Conservation (phyloP, 73 alveolate species). For the Breviolum minutum region DNA sequence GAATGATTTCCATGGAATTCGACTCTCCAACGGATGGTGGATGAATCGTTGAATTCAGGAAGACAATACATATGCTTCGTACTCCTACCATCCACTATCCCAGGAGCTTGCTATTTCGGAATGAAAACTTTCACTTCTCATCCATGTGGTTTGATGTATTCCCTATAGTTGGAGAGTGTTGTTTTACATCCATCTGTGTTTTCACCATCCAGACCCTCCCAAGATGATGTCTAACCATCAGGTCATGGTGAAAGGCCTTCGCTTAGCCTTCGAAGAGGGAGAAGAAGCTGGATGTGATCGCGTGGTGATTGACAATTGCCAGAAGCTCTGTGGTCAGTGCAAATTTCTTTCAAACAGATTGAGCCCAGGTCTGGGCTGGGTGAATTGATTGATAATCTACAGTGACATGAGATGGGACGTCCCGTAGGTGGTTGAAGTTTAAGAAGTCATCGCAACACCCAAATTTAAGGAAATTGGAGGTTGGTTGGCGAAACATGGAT, state of each 20-base stretch:
- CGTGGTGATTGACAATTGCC: slow-evolving; percentile 50
- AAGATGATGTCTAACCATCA: not conserved
- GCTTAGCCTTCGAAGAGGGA: slow-evolving; percentile 55
- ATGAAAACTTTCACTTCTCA: no score
- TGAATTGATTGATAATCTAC: no score
- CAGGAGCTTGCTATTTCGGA: no score
- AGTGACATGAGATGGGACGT: no score
- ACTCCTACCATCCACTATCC: no score
- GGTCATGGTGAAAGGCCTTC: slow-evolving; percentile 59
- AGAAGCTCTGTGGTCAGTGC: not conserved
- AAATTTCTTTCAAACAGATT: not conserved
- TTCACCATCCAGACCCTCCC: not conserved
- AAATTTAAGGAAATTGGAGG: not conserved
- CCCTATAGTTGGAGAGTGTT: no score
- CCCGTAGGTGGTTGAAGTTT: no score
- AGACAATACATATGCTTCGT: no score
- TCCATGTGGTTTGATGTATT: no score
- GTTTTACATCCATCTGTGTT: not conserved
- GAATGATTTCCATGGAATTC: not conserved
- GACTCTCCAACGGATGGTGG: not conserved
- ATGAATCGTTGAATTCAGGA: no score
- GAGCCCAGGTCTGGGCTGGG: no score
- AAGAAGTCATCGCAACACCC: not conserved
- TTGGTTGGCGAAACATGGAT: not conserved
- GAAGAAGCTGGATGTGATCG: slow-evolving; percentile 58